These are phyloP conservation scores for Microbotryomycetes sp. DNA, from an alignment of 1,284 basidiomycete species.

Conservation along the genomic window DNA sequence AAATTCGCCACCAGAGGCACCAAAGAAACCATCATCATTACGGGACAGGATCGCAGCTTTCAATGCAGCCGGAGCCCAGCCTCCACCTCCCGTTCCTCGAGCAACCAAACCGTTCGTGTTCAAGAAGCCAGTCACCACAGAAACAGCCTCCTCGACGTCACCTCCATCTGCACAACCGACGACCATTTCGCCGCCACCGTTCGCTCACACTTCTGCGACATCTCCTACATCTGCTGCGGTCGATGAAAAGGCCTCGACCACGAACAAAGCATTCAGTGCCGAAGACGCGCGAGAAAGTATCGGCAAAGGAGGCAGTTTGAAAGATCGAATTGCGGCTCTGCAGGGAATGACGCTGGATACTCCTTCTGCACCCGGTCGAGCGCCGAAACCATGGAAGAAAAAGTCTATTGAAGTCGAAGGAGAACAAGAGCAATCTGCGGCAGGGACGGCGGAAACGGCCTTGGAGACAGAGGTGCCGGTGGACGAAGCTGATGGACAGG, in stretches of 20 bases:
- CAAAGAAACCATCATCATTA: conserved; percentile 35
- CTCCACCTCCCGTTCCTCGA: conserved; percentile 56
- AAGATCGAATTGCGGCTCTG: conserved; percentile 85
- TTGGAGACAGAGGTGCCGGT: conserved; percentile 32
- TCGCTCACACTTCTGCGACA: background rate
- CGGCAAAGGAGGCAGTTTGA: conserved; percentile 49
- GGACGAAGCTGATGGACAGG: conserved; percentile 33
- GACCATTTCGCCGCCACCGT: background rate
- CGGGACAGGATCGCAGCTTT: conserved; percentile 45
- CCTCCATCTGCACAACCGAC: background rate
- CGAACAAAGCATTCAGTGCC: conserved; percentile 8
- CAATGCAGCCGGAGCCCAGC: conserved; percentile 32
- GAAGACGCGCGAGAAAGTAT: conserved; percentile 27
- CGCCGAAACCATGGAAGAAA: conserved; percentile 56
- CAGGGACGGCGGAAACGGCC: background rate
- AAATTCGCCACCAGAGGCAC: background rate
- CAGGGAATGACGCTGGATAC: conserved; percentile 52
- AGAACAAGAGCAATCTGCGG: background rate
- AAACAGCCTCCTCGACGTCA: conserved; percentile 30
- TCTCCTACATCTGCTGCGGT: no score
- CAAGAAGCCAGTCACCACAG: conserved; percentile 45
- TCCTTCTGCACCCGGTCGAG: conserved; percentile 52
- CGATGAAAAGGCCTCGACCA: background rate
- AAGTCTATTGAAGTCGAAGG: conserved; percentile 33
- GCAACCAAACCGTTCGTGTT: conserved; percentile 51